Percentiles rank a stretch among this genome's conserved stretches.
Evolutionary conservation across 108 stramenopile genomes (phyloP).

Genomic region (Pseudonitzschia pungens): DNA sequence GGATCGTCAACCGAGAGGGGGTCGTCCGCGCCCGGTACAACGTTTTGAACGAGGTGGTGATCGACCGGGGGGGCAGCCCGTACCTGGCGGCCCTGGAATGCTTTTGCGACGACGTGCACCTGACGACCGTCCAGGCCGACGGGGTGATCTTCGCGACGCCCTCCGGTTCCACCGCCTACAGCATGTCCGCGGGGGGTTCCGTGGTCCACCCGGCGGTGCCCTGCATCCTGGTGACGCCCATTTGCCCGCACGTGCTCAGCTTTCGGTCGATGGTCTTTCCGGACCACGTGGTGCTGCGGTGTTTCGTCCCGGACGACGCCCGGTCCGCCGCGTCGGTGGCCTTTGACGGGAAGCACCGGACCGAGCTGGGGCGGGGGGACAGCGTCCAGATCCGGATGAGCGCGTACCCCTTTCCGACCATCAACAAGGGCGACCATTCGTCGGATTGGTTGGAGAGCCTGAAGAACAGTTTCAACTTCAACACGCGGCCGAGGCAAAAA

Average conservation of each 20-base stretch:
- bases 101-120: constrained; percentile 88
- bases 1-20: constrained; percentile 73
- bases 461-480: constrained; percentile 87
- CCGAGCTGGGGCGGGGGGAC: constrained; percentile 86
- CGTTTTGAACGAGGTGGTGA: constrained; percentile 95
- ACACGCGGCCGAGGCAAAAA: constrained; percentile 71
- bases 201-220: constrained; percentile 98
- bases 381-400: constrained; percentile 88
- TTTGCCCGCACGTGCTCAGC: constrained; percentile 94
- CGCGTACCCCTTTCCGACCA: constrained; percentile 88
- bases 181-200: constrained; percentile 94
- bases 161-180: constrained; percentile 96
- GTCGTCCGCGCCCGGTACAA: constrained; percentile 64
- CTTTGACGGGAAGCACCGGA: constrained; percentile 93
- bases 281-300: constrained; percentile 85
- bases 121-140: constrained; percentile 97
- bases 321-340: constrained; percentile 86
- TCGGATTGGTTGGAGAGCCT: constrained; percentile 84
- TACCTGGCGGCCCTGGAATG: constrained; percentile 90
- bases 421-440: constrained; percentile 84
- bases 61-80: constrained; percentile 91
- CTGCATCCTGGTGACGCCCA: constrained; percentile 92
- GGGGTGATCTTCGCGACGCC: constrained; percentile 96
- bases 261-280: constrained; percentile 97
- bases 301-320: constrained; percentile 86